Base-by-base conservation (phyloP, 169 alveolate genomes). In the Plasmodium relictum region DNA sequence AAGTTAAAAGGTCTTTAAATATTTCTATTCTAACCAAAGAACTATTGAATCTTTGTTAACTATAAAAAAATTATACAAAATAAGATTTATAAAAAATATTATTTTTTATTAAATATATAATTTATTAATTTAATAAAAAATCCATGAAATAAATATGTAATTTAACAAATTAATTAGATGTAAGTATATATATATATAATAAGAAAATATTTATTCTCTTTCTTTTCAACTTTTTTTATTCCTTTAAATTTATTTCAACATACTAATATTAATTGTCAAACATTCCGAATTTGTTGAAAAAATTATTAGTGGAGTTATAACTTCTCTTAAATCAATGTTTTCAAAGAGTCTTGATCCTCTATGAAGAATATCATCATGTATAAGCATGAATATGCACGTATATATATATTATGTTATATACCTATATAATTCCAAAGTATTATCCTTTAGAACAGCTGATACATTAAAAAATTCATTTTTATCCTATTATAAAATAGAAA, bases 211-310 rank as follows among this genome's bases (percentile, higher is more conserved):
- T 45, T 26, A 56, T 59, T 66, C 39, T 59, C 18, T 26, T 18
- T 59, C 3, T 80, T 41, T 80, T 12, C 22, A 3, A 37, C 18
- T 31, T 37, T 83, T 10, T 9, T 20, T 54, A 7, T 9, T 31
- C 54, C 31, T 45, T 61, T 45, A 6, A 8, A 41, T 24, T 68
- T 68, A 42, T 44, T 65, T 14, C 6, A 12, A 52, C 66, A 8
- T 68, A 83, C 91, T 63, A 59, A 83, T 52, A 31, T 83, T 83
- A 54, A 69, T 20, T n/a, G 73, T 69, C 50, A 83, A 50, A 39
- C 91, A 83, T 72, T 83, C 91, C 12, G 83, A 41, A 22, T 52
- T 69, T 22, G 91, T 83, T 54, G 91, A 68, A 68, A 66, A 83
- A 68, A 83, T 83, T 42, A 20, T 37, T 31, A 83, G 24, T 16